phyloP scores from a whole-genome alignment of 768 basidiomycete genomes.

The Boletellus ananiceps region DNA sequence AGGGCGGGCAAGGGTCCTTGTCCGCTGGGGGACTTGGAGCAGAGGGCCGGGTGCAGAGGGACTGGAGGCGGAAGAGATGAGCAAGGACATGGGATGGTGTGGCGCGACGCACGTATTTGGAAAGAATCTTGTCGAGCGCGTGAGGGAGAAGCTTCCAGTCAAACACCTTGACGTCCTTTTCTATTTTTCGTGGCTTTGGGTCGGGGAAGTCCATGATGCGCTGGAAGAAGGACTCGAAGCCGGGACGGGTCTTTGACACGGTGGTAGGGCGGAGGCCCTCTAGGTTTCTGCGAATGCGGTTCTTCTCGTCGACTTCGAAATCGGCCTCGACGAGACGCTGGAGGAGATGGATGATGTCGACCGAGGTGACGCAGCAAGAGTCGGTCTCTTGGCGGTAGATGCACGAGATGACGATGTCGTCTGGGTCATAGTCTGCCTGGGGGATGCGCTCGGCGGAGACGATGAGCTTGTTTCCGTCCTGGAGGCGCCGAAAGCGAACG shows the following conservation, averaged over 20 bases:
- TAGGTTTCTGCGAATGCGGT: conserved; percentile 89
- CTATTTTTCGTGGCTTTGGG: conserved; percentile 94
- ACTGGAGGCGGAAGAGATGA: conserved; percentile 30
- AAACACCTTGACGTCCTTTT: conserved; percentile 93
- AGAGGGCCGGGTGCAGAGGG: conserved; percentile 35
- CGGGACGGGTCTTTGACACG: conserved; percentile 79
- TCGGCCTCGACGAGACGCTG: conserved; percentile 68
- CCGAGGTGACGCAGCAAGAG: conserved; percentile 86
- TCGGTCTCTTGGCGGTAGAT: conserved; percentile 80
- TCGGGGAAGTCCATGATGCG: conserved; percentile 94
- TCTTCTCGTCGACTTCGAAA: conserved; percentile 95
- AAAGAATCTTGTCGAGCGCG: conserved; percentile 73
- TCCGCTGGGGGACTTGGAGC: conserved; percentile 26
- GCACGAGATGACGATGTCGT: conserved; percentile 87
- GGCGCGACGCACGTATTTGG: conserved; percentile 66
- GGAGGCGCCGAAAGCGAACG: conserved; percentile 78
- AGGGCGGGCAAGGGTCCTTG: conserved; percentile 28
- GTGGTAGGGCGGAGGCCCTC: conserved; percentile 91
- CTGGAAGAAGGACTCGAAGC: conserved; percentile 85
- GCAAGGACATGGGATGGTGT: not conserved
- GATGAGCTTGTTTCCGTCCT: conserved; percentile 71
- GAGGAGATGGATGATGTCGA: conserved; percentile 91
- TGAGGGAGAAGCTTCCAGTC: conserved; percentile 67
- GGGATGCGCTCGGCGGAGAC: conserved; percentile 73
- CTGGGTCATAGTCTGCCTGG: conserved; percentile 67